Percentiles rank a stretch among this genome's conserved stretches.
Evolutionary conservation across 1,139 yeast genomes (phyloP).

Genomic region (Kurtzmaniella quercitrusa): DNA sequence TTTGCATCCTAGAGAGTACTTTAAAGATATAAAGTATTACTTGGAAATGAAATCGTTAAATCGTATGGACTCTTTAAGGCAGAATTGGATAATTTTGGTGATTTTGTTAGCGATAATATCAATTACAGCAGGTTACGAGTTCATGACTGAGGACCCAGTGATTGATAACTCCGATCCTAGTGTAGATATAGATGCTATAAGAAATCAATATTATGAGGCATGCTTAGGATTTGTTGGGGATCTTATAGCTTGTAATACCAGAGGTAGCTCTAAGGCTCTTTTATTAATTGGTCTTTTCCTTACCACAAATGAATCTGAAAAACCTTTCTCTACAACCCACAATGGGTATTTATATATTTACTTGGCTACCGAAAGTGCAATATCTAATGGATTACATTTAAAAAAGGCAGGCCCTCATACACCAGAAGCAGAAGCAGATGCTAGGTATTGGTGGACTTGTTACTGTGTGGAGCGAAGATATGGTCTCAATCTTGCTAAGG

Average conservation of each 20-base stretch:
- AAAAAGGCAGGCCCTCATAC: slow-evolving; percentile 4
- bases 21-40: not conserved
- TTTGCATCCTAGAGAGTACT: slow-evolving; percentile 11
- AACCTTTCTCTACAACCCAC: slow-evolving; percentile 11
- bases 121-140: slow-evolving; percentile 14
- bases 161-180: slow-evolving; percentile 18
- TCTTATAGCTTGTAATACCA: slow-evolving; percentile 12
- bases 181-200: not conserved
- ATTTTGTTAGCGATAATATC: slow-evolving; percentile 12
- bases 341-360: slow-evolving; percentile 15
- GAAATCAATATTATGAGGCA: slow-evolving; percentile 12
- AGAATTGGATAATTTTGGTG: slow-evolving; percentile 14
- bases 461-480: slow-evolving; percentile 15
- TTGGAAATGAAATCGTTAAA: slow-evolving; percentile 6
- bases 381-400: slow-evolving; percentile 13
- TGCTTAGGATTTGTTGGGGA: slow-evolving; percentile 16
- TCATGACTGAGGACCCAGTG: slow-evolving; percentile 44
- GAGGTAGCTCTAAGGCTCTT: slow-evolving; percentile 14
- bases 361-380: slow-evolving; percentile 15
- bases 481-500: slow-evolving; percentile 15
- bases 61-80: slow-evolving; percentile 10
- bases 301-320: slow-evolving; percentile 16
- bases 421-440: slow-evolving; percentile 11
- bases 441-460: slow-evolving; percentile 17
- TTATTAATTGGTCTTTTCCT: slow-evolving; percentile 14